Evolutionary conservation across 2,329 filamentous ascomycete species (phyloP).

Genomic region (Aspergillus flavus): DNA sequence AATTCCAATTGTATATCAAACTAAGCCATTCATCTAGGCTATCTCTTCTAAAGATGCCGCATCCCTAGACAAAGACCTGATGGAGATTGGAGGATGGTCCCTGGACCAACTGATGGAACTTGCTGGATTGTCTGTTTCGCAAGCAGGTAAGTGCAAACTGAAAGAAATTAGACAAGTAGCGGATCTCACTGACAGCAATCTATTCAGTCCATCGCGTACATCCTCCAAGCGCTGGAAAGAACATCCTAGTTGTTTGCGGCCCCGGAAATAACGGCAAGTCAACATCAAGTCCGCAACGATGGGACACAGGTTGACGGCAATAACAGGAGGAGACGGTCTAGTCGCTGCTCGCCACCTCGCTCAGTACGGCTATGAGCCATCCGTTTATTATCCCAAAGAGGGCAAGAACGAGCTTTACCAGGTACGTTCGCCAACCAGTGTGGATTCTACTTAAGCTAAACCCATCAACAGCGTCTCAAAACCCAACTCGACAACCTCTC

Average conservation of each 20-base stretch:
- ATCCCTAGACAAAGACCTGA: constrained; percentile 88
- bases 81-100: constrained; percentile 83
- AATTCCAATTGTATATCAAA: background rate
- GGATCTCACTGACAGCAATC: background rate
- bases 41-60: constrained; percentile 85
- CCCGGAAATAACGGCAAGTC: constrained; percentile 66
- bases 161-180: background rate
- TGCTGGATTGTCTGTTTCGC: constrained; percentile 87
- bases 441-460: background rate
- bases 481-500: constrained; percentile 83
- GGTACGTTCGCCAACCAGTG: constrained; percentile 48
- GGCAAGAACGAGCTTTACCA: constrained; percentile 88
- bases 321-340: constrained; percentile 82
- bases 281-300: background rate
- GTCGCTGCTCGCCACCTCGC: constrained; percentile 90
- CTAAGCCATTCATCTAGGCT: constrained; percentile 58
- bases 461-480: constrained; percentile 65
- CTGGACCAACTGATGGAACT: constrained; percentile 98
- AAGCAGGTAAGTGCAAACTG: constrained; percentile 66
- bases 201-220: constrained; percentile 79
- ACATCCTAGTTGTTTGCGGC: constrained; percentile 86
- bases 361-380: constrained; percentile 88
- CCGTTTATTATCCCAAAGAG: constrained; percentile 90
- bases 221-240: constrained; percentile 69
- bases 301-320: background rate